Conservation (phyloP, 2,329 filamentous ascomycete genomes). For the Aspergillus awamori region DNA sequence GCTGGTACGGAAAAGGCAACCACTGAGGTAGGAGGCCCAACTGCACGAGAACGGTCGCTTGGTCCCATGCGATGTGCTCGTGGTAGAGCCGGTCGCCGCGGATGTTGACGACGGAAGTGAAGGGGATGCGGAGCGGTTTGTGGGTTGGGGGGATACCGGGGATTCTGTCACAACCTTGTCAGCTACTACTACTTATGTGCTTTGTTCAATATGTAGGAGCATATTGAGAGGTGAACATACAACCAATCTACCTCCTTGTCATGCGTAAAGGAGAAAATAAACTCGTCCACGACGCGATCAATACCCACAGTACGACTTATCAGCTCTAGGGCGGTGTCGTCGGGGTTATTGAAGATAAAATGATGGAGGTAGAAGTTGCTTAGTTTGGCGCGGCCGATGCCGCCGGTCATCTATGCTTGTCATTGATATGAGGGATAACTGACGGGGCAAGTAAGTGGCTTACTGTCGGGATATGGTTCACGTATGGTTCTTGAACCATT, state of each 20-base stretch:
- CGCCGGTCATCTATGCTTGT: conserved; percentile 57
- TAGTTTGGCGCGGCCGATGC: conserved; percentile 65
- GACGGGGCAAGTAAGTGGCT: conserved; percentile 26
- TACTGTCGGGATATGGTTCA: conserved; percentile 74
- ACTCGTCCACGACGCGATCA: conserved; percentile 73
- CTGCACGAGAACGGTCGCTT: conserved; percentile 64
- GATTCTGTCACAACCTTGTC: conserved; percentile 41
- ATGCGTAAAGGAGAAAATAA: conserved; percentile 67
- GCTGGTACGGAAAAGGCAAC: conserved; percentile 62
- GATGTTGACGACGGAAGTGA: conserved; percentile 67
- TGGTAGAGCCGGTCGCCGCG: conserved; percentile 69
- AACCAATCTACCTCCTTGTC: conserved; percentile 68
- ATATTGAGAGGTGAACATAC: conserved; percentile 47
- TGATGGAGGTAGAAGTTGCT: conserved; percentile 71
- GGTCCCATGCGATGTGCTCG: conserved; percentile 73
- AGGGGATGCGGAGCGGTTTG: conserved; percentile 59
- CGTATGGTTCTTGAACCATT: conserved; percentile 78
- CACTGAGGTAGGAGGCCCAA: conserved; percentile 66
- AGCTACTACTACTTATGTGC: no score
- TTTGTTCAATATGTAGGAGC: no score
- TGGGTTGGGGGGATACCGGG: conserved; percentile 63
- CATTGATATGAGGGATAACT: background rate
- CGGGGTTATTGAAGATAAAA: conserved; percentile 74
- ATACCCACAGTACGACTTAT: conserved; percentile 72
- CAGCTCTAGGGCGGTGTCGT: conserved; percentile 68